Percentiles rank a stretch among this genome's conserved stretches.
These are phyloP conservation scores for Elsinoe perseae DNA, from an alignment of 2,329 filamentous ascomycete genomes.

Conservation along the genomic window DNA sequence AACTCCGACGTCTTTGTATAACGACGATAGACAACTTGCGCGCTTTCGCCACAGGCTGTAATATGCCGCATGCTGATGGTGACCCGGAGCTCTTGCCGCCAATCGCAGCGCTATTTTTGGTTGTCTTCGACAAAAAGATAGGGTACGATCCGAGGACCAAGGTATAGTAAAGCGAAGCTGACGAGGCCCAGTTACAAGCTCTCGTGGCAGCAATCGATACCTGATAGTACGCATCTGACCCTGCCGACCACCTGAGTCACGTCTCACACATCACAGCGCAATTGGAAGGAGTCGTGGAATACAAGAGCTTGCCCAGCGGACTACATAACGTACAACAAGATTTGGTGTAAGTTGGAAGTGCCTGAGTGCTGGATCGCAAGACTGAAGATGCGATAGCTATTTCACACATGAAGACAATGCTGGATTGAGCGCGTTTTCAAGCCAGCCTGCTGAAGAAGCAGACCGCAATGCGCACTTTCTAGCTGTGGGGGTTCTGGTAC, in stretches of 20 bases:
- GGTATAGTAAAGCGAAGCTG: background rate
- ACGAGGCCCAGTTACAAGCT: slow-evolving; percentile 58
- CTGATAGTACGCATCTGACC: slow-evolving; percentile 48
- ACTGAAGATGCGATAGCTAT: slow-evolving; percentile 52
- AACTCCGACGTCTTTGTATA: background rate
- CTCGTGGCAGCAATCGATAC: slow-evolving; percentile 70
- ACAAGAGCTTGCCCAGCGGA: slow-evolving; percentile 90
- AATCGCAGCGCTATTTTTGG: slow-evolving; percentile 30
- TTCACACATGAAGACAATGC: slow-evolving; percentile 81
- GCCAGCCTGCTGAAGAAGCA: slow-evolving; percentile 67
- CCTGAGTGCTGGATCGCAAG: background rate
- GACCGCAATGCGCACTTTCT: slow-evolving; percentile 87
- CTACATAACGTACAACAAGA: slow-evolving; percentile 83
- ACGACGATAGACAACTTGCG: background rate
- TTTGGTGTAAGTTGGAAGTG: slow-evolving; percentile 46
- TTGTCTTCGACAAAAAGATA: slow-evolving; percentile 33
- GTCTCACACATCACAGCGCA: slow-evolving; percentile 34
- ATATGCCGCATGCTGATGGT: slow-evolving; percentile 12
- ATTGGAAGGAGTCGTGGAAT: slow-evolving; percentile 84
- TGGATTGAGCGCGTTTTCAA: slow-evolving; percentile 86
- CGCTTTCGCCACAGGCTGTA: background rate
- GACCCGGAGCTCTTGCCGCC: slow-evolving; percentile 20
- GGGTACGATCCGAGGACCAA: slow-evolving; percentile 24
- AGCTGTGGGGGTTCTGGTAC: slow-evolving; percentile 81
- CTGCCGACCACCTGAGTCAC: background rate